These are phyloP conservation scores for Emmonsiellopsis sp. DNA, from an alignment of 2,329 filamentous ascomycete genomes.

Conservation along the genomic window DNA sequence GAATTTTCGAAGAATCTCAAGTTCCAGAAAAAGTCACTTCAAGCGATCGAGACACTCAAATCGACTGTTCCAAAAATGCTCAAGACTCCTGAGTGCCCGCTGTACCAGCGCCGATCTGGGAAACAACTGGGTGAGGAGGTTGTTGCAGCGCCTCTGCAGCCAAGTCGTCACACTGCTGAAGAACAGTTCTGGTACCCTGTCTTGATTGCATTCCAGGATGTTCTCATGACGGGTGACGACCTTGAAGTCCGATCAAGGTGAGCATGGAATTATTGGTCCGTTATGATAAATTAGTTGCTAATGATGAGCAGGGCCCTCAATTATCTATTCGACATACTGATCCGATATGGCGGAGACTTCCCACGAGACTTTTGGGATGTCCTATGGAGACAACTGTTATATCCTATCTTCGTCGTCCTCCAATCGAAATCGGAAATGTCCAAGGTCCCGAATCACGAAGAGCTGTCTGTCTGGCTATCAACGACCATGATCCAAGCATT, in stretches of 20 bases:
- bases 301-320: constrained; percentile 57
- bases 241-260: constrained; percentile 75
- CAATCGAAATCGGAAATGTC: constrained; percentile 95
- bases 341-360: constrained; percentile 84
- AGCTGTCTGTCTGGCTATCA: constrained; percentile 95
- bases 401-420: constrained; percentile 96
- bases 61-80: constrained; percentile 92
- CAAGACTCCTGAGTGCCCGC: constrained; percentile 85
- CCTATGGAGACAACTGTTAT: constrained; percentile 90
- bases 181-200: constrained; percentile 99
- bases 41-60: constrained; percentile 91
- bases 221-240: constrained; percentile 98
- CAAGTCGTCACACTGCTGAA: constrained; percentile 76
- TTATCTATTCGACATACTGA: constrained; percentile 91
- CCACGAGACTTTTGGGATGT: constrained; percentile 97
- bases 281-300: constrained; percentile 3
- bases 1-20: constrained; percentile 98
- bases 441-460: constrained; percentile 90
- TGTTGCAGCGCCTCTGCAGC: constrained; percentile 42
- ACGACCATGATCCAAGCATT: constrained; percentile 99
- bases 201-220: constrained; percentile 95
- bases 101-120: constrained; percentile 57
- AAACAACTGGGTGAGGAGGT: constrained; percentile 18
- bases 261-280: constrained; percentile 5
- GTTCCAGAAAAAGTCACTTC: constrained; percentile 97